These are phyloP conservation scores for Daldinia decipiens DNA, from an alignment of 495 filamentous ascomycete species.

Conservation along the genomic window DNA sequence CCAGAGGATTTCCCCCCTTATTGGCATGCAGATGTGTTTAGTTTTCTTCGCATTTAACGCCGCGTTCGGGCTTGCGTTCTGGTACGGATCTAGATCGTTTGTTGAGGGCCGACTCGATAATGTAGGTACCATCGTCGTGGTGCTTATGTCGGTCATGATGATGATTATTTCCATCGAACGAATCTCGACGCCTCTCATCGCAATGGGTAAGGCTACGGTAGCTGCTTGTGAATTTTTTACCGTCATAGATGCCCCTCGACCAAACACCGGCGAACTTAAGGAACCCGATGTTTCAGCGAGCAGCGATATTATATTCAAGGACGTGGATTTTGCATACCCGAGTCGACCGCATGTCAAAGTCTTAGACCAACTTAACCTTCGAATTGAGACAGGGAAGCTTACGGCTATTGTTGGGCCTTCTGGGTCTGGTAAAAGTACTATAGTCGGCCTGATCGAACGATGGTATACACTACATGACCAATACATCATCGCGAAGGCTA, in stretches of 20 bases:
- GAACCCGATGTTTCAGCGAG: slow-evolving; percentile 57
- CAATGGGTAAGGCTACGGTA: slow-evolving; percentile 62
- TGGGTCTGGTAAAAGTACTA: slow-evolving; percentile 88
- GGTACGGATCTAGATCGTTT: slow-evolving; percentile 61
- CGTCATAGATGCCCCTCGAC: slow-evolving; percentile 65
- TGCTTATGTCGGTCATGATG: slow-evolving; percentile 67
- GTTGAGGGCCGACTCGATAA: slow-evolving; percentile 53
- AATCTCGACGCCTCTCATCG: slow-evolving; percentile 62
- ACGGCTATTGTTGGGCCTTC: slow-evolving; percentile 90
- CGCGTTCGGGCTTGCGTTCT: slow-evolving; percentile 61
- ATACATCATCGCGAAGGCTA: slow-evolving; percentile 59
- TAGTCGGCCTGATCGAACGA: slow-evolving; percentile 88
- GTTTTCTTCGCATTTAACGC: slow-evolving; percentile 58
- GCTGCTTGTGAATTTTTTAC: slow-evolving; percentile 67
- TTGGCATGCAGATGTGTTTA: slow-evolving; percentile 50
- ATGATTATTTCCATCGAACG: slow-evolving; percentile 59
- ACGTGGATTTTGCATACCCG: slow-evolving; percentile 75
- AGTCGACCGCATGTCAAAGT: slow-evolving; percentile 72
- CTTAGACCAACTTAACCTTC: slow-evolving; percentile 63
- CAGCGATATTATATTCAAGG: slow-evolving; percentile 67
- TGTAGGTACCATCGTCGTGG: slow-evolving; percentile 61
- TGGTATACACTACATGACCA: slow-evolving; percentile 82
- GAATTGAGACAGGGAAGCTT: slow-evolving; percentile 78
- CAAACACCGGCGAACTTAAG: slow-evolving; percentile 55
- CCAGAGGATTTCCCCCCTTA: slow-evolving; percentile 57